Base-by-base conservation (phyloP, 208 protist species). In the Acanthamoeba sp. region DNA sequence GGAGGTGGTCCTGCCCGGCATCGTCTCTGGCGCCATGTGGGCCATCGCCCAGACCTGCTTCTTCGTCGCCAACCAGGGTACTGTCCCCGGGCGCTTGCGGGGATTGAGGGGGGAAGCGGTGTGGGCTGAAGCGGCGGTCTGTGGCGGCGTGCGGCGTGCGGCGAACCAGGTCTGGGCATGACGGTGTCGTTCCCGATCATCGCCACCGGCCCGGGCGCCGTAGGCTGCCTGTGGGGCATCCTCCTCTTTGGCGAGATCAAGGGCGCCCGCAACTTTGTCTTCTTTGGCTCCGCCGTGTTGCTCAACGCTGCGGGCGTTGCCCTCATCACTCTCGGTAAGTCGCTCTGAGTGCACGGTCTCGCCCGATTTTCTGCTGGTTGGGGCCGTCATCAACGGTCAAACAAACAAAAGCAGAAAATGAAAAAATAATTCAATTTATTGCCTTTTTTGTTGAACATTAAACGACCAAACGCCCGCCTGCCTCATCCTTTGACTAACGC, bases 11-110 rank as follows among this genome's bases (percentile, higher is more conserved):
- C 42, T 94, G 9, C 92, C 92, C 7, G 92, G 92, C 27, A 7
- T 94, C 82, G 45, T 90, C 45, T 93, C 90, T 29, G 90, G 92
- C 36, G 92, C 71, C 32, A 71, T 94, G 82, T 94, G 92, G 92
- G 92, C 42, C 2, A 66, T 94, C 0, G 92, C 92, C 40, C 78
- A 94, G 57, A 94, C 24, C 38, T 42, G 71, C 50, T 94, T 71
- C 78, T 94, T 94, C 36, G 92, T 94, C 4, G 92, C 92, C 14
- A 94, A 94, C 69, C 27, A 91, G 50, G 64, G 64, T 91, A 84
- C 42, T 3, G 2, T 52, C 55, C 45, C 2, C 45, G 45, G 45
- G 14, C 1, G 14, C 18, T 52, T 16, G 45, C n/a, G n/a, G n/a
- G n/a, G n/a, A n/a, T 52, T 52, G 45, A 52, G 45, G 10, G 45